phyloP scores from a whole-genome alignment of 345 rosid genomes.

The Adansonia digitata region DNA sequence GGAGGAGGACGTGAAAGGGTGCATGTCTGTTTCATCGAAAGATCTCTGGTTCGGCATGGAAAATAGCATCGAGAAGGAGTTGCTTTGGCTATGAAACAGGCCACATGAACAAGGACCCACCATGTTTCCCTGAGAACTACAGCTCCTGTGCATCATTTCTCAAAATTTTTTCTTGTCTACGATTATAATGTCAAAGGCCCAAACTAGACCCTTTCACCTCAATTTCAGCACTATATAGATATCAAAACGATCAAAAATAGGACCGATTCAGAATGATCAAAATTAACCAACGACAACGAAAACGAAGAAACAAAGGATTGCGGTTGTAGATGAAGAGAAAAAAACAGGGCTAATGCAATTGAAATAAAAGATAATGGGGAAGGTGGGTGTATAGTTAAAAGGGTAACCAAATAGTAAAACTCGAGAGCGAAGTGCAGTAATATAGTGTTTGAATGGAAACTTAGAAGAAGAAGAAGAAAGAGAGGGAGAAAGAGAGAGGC shows the following conservation, averaged over 20 bases:
- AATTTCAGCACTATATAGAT: not conserved
- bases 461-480: conserved; percentile 4
- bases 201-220: not conserved
- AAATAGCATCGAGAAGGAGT: conserved; percentile 42
- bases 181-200: not conserved
- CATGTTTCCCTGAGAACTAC: conserved; percentile 42
- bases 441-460: conserved; percentile 29
- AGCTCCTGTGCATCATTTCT: conserved; percentile 48
- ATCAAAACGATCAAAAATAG: not conserved
- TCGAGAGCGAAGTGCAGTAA: conserved; percentile 25
- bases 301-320: not conserved
- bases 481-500: conserved; percentile 5
- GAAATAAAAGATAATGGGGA: not conserved
- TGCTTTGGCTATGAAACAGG: conserved; percentile 33
- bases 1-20: conserved; percentile 30
- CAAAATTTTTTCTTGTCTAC: not conserved
- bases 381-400: conserved; percentile 25
- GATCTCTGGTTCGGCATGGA: conserved; percentile 39
- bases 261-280: not conserved
- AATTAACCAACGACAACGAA: too few relatives aligned
- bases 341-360: not conserved
- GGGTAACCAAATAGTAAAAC: conserved; percentile 20
- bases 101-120: conserved; percentile 61
- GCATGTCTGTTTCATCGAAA: conserved; percentile 27
- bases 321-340: conserved; percentile 3